A percentile compares a stretch with the other conserved stretches of the same genome.
Conservation (phyloP, 129 eudicot species). For the Centrapalus pauciflorus region DNA sequence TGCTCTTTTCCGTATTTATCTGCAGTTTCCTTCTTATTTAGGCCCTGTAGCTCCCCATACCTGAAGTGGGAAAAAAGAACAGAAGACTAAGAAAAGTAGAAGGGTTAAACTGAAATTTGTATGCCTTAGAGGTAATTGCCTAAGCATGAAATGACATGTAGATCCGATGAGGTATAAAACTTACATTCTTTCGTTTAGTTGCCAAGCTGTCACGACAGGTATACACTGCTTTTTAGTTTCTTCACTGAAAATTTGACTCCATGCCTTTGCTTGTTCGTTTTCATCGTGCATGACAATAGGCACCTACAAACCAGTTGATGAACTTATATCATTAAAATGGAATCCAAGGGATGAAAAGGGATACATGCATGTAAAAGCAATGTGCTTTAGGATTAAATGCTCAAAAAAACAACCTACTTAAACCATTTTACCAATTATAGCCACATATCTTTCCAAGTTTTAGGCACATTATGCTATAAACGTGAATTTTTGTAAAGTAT, state of each 20-base stretch:
- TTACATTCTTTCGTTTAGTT: slow-evolving; percentile 93
- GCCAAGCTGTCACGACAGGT: slow-evolving; percentile 98
- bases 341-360: background rate
- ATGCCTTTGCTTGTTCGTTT: slow-evolving; percentile 73
- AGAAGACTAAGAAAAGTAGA: background rate
- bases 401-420: too few species aligned
- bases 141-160: background rate
- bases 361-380: too few species aligned
- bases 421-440: too few species aligned
- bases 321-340: background rate
- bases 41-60: slow-evolving; percentile 97
- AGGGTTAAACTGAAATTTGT: background rate
- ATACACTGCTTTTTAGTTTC: slow-evolving; percentile 83
- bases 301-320: slow-evolving; percentile 42
- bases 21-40: slow-evolving; percentile 97
- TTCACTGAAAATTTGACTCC: slow-evolving; percentile 96
- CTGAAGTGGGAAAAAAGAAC: slow-evolving; percentile 13
- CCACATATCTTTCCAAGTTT: too few species aligned
- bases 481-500: too few species aligned
- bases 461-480: too few species aligned
- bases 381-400: too few species aligned
- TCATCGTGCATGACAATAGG: slow-evolving; percentile 83
- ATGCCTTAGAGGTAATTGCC: background rate
- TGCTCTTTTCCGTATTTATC: slow-evolving; percentile 87
- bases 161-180: background rate